Base-by-base conservation (phyloP, 176 grass and related monocot species). In the Areca catechu region DNA sequence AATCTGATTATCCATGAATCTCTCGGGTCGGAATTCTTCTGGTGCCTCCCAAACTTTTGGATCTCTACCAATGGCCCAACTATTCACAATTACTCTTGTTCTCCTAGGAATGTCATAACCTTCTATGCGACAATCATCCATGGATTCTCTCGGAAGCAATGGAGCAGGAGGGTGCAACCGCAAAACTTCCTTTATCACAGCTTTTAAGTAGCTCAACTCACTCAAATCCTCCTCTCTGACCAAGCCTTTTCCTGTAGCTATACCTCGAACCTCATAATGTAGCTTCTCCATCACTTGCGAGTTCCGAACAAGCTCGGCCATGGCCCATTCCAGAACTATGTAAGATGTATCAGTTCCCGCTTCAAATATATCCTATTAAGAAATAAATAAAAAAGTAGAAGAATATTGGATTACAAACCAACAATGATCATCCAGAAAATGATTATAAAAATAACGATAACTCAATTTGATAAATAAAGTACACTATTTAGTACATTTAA, bases 291-390 rank as follows among this genome's bases (percentile, higher is more conserved):
- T 14, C 10, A 5, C 4, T 12, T 22, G 17, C 16, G 59, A 30
- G 30, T 62, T 43, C 48, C 30, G 59, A 20, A 62, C 59, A 12
- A 62, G 59, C 28, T 62, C 59, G 3, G 30, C 28, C 59, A 62
- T 62, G 28, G 30, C 18, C 59, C 58, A 61, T 4, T 37, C 58
- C 4, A 61, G 22, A 16, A 29, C 16, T 16, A 20, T 20, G 17
- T 19, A 43, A 1, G 58, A 9, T 37, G 58, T 43, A 37, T 61
- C 58, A 7, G 16, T 43, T 19, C 58, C 58, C 3, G 16, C 58
- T 10, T 0, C 4, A 7, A 61, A 61, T 28, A 61, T 61, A 37
- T 61, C 58, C 58, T 61, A 17, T 4, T 25, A 4, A 25, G 24
- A 25, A 25, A 25, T 3, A 25, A 25, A 25, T 25, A 4, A 25